Base-by-base conservation (phyloP, 1,139 yeast species). In the Suhomyces panamericanus region DNA sequence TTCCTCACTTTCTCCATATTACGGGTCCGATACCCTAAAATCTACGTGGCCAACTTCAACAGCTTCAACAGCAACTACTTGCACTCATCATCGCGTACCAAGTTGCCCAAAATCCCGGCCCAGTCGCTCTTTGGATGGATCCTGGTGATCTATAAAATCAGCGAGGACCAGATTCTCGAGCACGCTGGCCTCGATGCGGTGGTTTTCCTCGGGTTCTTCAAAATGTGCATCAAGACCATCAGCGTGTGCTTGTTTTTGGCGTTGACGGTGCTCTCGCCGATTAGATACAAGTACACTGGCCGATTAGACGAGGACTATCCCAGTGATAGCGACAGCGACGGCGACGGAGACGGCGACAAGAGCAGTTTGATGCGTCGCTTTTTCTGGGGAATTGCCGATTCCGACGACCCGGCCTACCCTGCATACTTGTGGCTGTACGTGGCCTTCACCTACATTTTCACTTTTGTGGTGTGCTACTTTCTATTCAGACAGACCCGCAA, bases 171-270 rank as follows among this genome's bases (percentile, higher is more conserved):
- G 53, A 80, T 93, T 2, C 71, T 93, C 43, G 91, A 88, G 49
- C 85, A 85, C 59, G 96, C 97, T 1, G 99, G 99, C 0, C 69
- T 93, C 35, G 99, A 93, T 66, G 97, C 98, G 0, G 90, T 80
- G 65, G 97, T 91, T 43, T 88, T 85, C 57, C 67, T 88, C 26
- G 85, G 87, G 13, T 88, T 88, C 63, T 89, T 88, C 73, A 78
- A 81, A 51, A 84, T 87, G 83, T 80, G 90, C 32, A 84, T 87
- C 47, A 78, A 78, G 57, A 74, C 84, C 31, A 67, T 88, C 26
- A 63, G 77, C 6, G 67, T 77, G 1, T 78, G 87, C 57, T 73
- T 85, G 1, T 51, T 85, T 1, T 75, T 86, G 44, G 91, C 93
- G 2, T 59, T 85, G 17, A 69, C 79, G 17, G 73, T 88, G 16